Evolutionary conservation across 2,329 filamentous ascomycete species (phyloP), one percentile per base, ranked within the genome.

Genomic region (Sclerotinia sclerotiorum): DNA sequence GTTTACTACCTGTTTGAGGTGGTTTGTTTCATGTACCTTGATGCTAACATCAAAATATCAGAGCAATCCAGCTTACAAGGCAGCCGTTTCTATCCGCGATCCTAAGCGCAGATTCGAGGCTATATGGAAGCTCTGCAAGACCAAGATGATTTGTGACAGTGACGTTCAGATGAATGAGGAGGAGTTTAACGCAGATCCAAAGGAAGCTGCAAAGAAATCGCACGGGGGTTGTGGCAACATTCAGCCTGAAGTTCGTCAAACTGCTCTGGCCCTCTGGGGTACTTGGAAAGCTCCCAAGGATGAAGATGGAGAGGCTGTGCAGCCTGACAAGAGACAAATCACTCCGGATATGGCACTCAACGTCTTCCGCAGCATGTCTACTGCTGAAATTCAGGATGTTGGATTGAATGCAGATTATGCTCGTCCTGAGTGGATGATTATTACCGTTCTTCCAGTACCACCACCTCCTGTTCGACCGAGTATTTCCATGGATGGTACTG

Each of bases 391-490:
- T 70, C 84, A 86, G 67, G 89, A 95, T 73, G 92, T 99, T 82
- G 95, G 95, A 46, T 82, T 99, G 76, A 99, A 94, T 81, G 90
- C 90, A 68, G 93, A 98, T 78, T 98, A 98, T 76, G 94, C 96
- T 68, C 90, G 94, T 58, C 95, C 95, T 0, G 95, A 99, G 79
- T 99, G 95, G 95, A 97, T 99, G 93, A 87, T 99, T 70, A 84
- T 99, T 71, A 97, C 93, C 0, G 94, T 98, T 62, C 85, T 99
- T 58, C 94, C 95, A 6, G 96, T 99, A 0, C 95, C 95, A 1
- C 95, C 95, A 3, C 95, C 95, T 60, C 94, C 95, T 3, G 96
- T 99, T 49, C 91, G 95, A 67, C 95, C 95, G 6, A 97, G 93
- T 84, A 97, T 99, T 75, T 96, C 94, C 29, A 94, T 98, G 82